Conservation (phyloP, 2,329 filamentous ascomycete genomes). For the Fusarium acutatum region DNA sequence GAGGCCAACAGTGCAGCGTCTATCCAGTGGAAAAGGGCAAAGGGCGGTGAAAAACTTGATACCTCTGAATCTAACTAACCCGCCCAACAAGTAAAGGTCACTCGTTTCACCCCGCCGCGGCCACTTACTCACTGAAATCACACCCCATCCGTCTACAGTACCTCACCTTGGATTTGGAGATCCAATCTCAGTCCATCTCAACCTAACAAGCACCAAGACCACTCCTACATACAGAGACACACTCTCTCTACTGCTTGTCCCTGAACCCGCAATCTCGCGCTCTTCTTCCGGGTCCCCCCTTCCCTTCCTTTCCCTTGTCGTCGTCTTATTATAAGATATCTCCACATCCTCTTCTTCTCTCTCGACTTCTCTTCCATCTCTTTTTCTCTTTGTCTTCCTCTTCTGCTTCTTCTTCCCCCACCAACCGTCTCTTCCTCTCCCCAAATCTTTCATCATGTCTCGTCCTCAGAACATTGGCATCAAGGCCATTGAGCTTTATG, state of each 20-base stretch:
- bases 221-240: background rate
- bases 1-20: slow-evolving; percentile 22
- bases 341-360: slow-evolving; percentile 26
- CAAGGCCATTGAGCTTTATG: slow-evolving; percentile 92
- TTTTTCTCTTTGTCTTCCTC: slow-evolving; percentile 26
- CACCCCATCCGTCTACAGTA: slow-evolving; percentile 6
- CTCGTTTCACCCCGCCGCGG: slow-evolving; percentile 27
- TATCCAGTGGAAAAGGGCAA: slow-evolving; percentile 30
- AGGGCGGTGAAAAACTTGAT: slow-evolving; percentile 42
- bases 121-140: slow-evolving; percentile 4
- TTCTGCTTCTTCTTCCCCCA: slow-evolving; percentile 9
- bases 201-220: background rate
- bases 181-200: slow-evolving; percentile 35
- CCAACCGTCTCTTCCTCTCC: slow-evolving; percentile 11
- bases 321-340: slow-evolving; percentile 28
- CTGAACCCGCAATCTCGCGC: slow-evolving; percentile 38
- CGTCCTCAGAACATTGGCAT: slow-evolving; percentile 90
- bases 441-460: slow-evolving; percentile 64
- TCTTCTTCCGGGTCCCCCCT: slow-evolving; percentile 31
- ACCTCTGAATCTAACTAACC: slow-evolving; percentile 29
- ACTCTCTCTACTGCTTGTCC: background rate
- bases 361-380: slow-evolving; percentile 22
- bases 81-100: slow-evolving; percentile 35
- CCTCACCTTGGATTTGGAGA: slow-evolving; percentile 28
- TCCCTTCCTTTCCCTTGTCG: slow-evolving; percentile 4